Percentiles rank a stretch among this genome's conserved stretches.
These are phyloP conservation scores for Hevea brasiliensis DNA, from an alignment of 345 rosid species.

Conservation along the genomic window DNA sequence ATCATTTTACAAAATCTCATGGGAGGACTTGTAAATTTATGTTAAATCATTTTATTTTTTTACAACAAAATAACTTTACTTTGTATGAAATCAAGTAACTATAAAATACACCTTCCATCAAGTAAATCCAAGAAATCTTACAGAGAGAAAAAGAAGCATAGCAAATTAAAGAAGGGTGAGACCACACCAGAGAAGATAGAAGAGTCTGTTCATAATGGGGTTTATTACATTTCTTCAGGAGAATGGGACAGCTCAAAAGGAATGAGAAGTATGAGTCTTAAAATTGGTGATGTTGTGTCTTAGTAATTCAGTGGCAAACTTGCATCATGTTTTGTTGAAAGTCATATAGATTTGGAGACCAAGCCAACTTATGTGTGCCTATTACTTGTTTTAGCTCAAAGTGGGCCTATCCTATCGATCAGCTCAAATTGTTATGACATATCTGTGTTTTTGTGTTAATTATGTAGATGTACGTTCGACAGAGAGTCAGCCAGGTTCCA, in stretches of 20 bases:
- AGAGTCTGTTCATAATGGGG: conserved; percentile 26
- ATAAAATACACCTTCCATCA: no score
- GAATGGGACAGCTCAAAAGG: conserved; percentile 69
- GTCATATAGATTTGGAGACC: neutral
- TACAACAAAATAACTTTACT: no score
- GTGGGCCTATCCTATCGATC: no score
- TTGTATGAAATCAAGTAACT: no score
- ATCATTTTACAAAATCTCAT: no score
- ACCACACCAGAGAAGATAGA: conserved; percentile 2
- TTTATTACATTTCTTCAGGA: conserved; percentile 64
- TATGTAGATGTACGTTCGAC: neutral
- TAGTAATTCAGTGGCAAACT: neutral
- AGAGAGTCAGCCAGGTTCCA: neutral
- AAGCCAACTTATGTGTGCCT: neutral
- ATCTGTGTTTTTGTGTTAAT: neutral
- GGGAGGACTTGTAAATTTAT: no score
- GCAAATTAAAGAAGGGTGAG: conserved; percentile 14
- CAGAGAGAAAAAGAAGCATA: conserved; percentile 30
- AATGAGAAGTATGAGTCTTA: conserved; percentile 64
- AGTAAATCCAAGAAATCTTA: conserved; percentile 39
- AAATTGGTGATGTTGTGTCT: neutral
- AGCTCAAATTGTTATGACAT: neutral
- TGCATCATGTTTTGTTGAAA: neutral
- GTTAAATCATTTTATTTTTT: no score
- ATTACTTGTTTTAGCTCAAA: neutral